Conservation (phyloP, 192 early-diverging fungal genomes). For the Umbelopsis isabellina region DNA sequence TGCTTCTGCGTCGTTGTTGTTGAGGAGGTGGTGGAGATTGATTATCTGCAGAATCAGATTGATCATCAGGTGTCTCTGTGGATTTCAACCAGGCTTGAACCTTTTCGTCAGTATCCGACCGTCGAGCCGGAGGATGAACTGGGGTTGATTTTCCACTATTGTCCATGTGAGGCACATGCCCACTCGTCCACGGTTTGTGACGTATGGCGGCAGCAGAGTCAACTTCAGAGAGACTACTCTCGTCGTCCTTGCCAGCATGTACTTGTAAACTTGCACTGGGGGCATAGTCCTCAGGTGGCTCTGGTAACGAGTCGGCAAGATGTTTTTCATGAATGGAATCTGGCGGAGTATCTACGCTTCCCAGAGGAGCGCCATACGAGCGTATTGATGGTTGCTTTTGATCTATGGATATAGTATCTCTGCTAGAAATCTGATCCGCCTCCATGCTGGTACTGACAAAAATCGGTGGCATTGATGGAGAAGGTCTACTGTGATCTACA, state of each 20-base stretch:
- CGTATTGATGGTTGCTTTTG: not conserved
- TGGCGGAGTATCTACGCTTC: conserved; percentile 12
- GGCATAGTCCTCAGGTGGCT: conserved; percentile 9
- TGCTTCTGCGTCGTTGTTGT: not conserved
- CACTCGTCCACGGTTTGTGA: conserved; percentile 16
- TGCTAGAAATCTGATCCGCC: not conserved
- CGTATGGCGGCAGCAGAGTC: conserved; percentile 9
- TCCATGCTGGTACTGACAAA: not conserved
- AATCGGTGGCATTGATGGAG: conserved; percentile 1
- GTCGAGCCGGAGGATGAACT: not conserved
- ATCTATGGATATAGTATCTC: conserved; percentile 10
- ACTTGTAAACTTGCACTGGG: conserved; percentile 15
- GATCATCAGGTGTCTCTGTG: not conserved
- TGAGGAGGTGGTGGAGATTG: not conserved
- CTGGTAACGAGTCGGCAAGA: not conserved
- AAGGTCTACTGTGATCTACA: not conserved
- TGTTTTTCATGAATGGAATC: conserved; percentile 7
- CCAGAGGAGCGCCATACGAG: conserved; percentile 9
- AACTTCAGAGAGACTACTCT: conserved; percentile 14
- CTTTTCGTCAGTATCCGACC: conserved; percentile 4
- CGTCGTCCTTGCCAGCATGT: conserved; percentile 9
- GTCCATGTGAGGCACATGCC: not conserved
- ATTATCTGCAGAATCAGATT: not conserved
- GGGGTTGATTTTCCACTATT: not conserved
- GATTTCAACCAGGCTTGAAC: conserved; percentile 4